Evolutionary conservation across 2,329 filamentous ascomycete species (phyloP), one percentile per base, ranked within the genome.

Genomic region (Phyllosticta capitalensis): DNA sequence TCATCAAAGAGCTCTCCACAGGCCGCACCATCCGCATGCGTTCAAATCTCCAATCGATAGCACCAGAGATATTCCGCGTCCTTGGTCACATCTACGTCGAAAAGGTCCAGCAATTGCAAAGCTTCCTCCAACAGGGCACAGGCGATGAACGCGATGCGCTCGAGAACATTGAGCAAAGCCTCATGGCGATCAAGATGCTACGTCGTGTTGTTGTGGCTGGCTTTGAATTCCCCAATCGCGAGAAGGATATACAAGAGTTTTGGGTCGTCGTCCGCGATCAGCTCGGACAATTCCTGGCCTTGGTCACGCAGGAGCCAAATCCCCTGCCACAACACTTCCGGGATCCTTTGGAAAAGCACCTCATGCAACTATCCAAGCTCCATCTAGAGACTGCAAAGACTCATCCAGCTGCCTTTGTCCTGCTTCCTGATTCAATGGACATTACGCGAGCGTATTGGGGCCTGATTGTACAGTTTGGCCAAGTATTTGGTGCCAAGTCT

Each of bases 361-460:
- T 96, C 1, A 75, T 96, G 50, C 92, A 97, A 69, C 86, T 97
- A 55, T 86, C 92, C 3, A 99, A 97, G 73, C 78, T 99, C 2
- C 94, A 97, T 70, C 80, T 95, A 48, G 86, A 90, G 59, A 92
- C 97, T 86, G 85, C 90, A 1, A 83, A 84, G 55, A 76, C 79
- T 5, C 91, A 96, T 70, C 85, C 92, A 1, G 86, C 88, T 3
- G 89, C 90, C 58, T 97, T 96, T 72, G 85, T 87, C 0, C 79
- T 90, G 12, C 80, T 99, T 6, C 90, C 91, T 1, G 86, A 89
- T 67, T 91, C 90, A 1, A 76, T 95, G 17, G 79, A 85, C 17
- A 82, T 97, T 22, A 85, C 89, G 1, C 84, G 83, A 64, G 86
- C 88, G 17, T 97, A 97, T 72, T 97, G 94, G 92, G 82, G 83